Conservation (phyloP, 202 grass and related monocot species). For the Brachypodium distachyon region DNA sequence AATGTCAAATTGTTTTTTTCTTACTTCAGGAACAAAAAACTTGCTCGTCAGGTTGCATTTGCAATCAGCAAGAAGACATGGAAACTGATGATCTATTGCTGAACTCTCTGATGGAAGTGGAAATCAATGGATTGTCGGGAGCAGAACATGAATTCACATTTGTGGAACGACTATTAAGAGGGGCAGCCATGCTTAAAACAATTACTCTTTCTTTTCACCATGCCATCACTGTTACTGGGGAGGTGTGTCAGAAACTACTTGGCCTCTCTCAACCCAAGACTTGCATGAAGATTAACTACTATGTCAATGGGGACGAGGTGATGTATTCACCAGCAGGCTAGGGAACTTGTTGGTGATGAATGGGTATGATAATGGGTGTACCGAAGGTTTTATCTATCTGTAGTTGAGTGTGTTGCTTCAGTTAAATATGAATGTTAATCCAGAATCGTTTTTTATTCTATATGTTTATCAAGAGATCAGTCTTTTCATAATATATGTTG, state of each 20-base stretch:
- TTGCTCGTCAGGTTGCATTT: not conserved
- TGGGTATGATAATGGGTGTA: not conserved
- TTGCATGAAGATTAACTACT: conserved; percentile 1
- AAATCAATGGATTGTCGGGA: not conserved
- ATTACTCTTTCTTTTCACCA: too few relatives aligned
- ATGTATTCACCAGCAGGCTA: not conserved
- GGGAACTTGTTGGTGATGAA: not conserved
- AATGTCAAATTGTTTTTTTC: not conserved
- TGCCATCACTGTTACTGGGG: too few relatives aligned
- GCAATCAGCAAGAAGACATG: not conserved
- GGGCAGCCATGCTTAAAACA: not conserved
- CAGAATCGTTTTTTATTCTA: too few relatives aligned
- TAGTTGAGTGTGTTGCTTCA: too few relatives aligned
- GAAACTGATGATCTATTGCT: not conserved
- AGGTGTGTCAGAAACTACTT: not conserved
- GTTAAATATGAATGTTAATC: too few relatives aligned
- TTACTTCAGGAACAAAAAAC: not conserved
- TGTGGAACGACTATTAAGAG: not conserved
- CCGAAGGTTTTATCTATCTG: too few relatives aligned
- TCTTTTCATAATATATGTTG: too few relatives aligned
- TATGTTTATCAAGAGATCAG: too few relatives aligned
- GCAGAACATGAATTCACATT: not conserved
- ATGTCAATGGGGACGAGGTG: not conserved
- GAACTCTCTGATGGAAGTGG: not conserved
- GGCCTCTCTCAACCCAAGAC: not conserved